Conservation (phyloP, 2,329 filamentous ascomycete genomes). For the Chaetoscypha palmicola region DNA sequence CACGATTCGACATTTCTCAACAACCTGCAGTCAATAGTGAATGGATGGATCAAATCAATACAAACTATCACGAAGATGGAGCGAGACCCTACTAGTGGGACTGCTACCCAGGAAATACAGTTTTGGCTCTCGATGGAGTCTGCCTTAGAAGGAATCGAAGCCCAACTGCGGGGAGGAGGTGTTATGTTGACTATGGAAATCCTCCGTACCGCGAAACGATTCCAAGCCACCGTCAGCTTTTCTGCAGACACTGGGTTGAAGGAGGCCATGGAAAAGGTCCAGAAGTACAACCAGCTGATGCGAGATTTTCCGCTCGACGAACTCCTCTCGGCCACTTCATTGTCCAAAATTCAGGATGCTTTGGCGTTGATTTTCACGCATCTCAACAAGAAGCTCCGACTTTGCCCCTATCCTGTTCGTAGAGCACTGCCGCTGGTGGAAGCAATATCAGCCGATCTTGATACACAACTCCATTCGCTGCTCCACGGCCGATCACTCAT, state of each 20-base stretch:
- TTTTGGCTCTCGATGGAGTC: constrained; percentile 99
- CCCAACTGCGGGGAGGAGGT: constrained; percentile 79
- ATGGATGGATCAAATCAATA: constrained; percentile 98
- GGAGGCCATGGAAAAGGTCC: constrained; percentile 90
- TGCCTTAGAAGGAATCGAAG: constrained; percentile 84
- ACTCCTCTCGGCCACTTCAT: constrained; percentile 80
- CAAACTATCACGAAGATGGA: constrained; percentile 93
- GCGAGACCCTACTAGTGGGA: constrained; percentile 67
- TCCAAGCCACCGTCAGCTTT: constrained; percentile 96
- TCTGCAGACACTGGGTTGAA: constrained; percentile 92
- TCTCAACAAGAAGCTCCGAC: constrained; percentile 94
- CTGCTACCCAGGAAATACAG: constrained; percentile 95
- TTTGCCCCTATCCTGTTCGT: constrained; percentile 90
- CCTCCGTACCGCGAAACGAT: constrained; percentile 92
- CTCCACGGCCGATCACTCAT: constrained; percentile 83
- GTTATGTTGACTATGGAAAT: constrained; percentile 90
- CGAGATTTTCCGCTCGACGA: constrained; percentile 96
- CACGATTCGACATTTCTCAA: constrained; percentile 91
- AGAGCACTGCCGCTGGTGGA: constrained; percentile 91
- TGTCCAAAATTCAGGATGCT: constrained; percentile 83
- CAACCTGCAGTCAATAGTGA: constrained; percentile 85
- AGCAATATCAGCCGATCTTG: constrained; percentile 89
- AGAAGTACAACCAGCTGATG: constrained; percentile 99
- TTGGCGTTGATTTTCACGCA: constrained; percentile 86
- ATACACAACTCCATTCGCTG: constrained; percentile 76